Conservation (phyloP, 208 protist species). For the Crithidia acanthocephali region DNA sequence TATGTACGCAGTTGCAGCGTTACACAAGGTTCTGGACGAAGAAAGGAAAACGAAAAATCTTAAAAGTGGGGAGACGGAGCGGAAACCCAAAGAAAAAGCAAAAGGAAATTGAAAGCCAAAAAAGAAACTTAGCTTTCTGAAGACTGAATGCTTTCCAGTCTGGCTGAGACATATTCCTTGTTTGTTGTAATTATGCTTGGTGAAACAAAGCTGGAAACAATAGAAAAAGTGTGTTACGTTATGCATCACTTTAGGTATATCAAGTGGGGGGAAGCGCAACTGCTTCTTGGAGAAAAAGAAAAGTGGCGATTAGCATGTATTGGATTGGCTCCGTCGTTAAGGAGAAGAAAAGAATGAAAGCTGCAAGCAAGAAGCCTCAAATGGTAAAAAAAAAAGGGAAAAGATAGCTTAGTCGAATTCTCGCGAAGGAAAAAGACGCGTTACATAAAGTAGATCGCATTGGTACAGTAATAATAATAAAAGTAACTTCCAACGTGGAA, state of each 20-base stretch:
- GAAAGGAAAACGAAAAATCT: not conserved
- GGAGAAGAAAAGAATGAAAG: not conserved
- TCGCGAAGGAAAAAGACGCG: not conserved
- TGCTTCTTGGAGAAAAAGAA: not conserved
- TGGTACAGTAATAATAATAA: not conserved
- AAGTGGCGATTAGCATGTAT: not conserved
- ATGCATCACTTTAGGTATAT: not conserved
- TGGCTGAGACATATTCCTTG: not conserved
- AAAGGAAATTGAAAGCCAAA: not conserved
- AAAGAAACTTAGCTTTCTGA: not conserved
- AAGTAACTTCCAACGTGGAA: too few relatives aligned
- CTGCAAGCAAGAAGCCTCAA: too few relatives aligned
- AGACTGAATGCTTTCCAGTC: conserved; percentile 6
- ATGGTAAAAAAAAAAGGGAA: not conserved
- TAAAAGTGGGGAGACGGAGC: conserved; percentile 1
- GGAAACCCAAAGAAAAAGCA: not conserved
- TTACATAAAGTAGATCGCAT: not conserved
- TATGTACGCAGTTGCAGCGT: not conserved
- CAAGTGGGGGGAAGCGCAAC: not conserved
- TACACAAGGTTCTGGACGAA: not conserved
- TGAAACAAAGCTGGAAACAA: not conserved
- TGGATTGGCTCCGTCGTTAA: not conserved
- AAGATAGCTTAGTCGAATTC: not conserved
- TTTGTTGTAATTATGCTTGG: too few relatives aligned
- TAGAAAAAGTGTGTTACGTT: not conserved